phyloP scores from a whole-genome alignment of 2,329 filamentous ascomycete genomes.

The Penicillium griseofulvum region DNA sequence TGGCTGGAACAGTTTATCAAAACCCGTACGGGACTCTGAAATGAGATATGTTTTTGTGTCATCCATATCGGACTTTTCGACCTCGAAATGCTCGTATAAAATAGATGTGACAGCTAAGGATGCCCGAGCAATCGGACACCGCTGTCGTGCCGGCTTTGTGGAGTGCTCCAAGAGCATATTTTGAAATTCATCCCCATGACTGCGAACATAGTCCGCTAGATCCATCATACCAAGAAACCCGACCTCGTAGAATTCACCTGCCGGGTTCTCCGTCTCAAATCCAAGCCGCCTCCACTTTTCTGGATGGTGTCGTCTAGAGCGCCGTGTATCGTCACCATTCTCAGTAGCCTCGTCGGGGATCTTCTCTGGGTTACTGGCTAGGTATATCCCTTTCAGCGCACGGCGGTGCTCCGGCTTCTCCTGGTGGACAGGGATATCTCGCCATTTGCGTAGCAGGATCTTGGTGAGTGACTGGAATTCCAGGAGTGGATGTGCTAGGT shows the following conservation, averaged over 20 bases:
- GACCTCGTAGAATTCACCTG: slow-evolving; percentile 76
- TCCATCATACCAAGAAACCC: slow-evolving; percentile 98
- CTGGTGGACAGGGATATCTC: slow-evolving; percentile 76
- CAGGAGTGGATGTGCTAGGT: slow-evolving; percentile 81
- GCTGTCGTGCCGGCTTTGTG: slow-evolving; percentile 64
- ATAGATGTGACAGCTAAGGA: slow-evolving; percentile 84
- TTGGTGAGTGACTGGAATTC: slow-evolving; percentile 95
- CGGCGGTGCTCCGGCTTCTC: slow-evolving; percentile 85
- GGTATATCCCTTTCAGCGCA: slow-evolving; percentile 79
- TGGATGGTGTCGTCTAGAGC: slow-evolving; percentile 72
- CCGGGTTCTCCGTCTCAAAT: slow-evolving; percentile 86
- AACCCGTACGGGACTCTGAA: slow-evolving; percentile 70
- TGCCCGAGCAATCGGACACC: slow-evolving; percentile 83
- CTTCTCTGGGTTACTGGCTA: slow-evolving; percentile 64
- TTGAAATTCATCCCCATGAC: slow-evolving; percentile 88
- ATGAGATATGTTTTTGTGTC: slow-evolving; percentile 73
- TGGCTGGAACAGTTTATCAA: slow-evolving; percentile 83
- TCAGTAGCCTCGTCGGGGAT: slow-evolving; percentile 29
- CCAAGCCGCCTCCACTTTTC: slow-evolving; percentile 92
- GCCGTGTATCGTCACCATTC: slow-evolving; percentile 47
- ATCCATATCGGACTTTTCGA: slow-evolving; percentile 77
- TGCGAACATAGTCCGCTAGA: slow-evolving; percentile 86
- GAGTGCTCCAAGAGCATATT: slow-evolving; percentile 90
- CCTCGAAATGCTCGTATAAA: slow-evolving; percentile 92
- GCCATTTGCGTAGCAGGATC: slow-evolving; percentile 82